A percentile compares a stretch with the other conserved stretches of the same genome.
Conservation (phyloP, 768 basidiomycete species). For the Calocybe gangraenosa region DNA sequence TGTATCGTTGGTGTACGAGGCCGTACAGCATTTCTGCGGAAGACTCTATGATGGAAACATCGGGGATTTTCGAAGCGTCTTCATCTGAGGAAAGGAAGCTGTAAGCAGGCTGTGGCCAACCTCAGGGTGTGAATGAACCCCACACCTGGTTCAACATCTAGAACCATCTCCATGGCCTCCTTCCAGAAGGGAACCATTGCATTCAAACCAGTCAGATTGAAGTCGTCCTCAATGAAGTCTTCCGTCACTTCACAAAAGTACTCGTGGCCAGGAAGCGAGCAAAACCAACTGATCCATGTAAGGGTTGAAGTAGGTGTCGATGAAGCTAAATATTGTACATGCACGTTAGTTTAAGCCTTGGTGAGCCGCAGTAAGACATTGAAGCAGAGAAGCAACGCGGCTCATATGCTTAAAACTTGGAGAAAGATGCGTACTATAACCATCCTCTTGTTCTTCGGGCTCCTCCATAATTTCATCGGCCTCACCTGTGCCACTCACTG, state of each 20-base stretch:
- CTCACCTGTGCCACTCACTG: conserved; percentile 50
- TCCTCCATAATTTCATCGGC: conserved; percentile 83
- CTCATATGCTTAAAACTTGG: conserved; percentile 8
- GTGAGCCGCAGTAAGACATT: neutral
- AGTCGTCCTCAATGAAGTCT: conserved; percentile 99
- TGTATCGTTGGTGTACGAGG: conserved; percentile 95
- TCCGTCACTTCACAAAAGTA: conserved; percentile 98
- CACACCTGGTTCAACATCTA: conserved; percentile 98
- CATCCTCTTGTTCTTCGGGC: conserved; percentile 69
- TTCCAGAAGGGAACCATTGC: conserved; percentile 99
- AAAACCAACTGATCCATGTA: conserved; percentile 97
- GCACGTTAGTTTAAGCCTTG: conserved; percentile 23
- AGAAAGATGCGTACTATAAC: conserved; percentile 66
- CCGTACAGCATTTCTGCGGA: conserved; percentile 97
- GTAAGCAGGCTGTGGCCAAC: conserved; percentile 3
- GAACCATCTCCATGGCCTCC: conserved; percentile 99
- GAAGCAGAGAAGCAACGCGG: conserved; percentile 6
- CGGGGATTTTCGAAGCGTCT: conserved; percentile 93
- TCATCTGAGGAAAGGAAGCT: conserved; percentile 51
- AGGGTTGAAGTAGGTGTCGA: conserved; percentile 88
- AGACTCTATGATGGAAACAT: conserved; percentile 97
- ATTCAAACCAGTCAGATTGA: conserved; percentile 96
- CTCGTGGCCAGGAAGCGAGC: conserved; percentile 91
- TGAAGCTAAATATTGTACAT: conserved; percentile 51
- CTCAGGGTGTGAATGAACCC: conserved; percentile 1